A percentile compares a stretch with the other conserved stretches of the same genome.
Evolutionary conservation across 768 basidiomycete genomes (phyloP).

Genomic region (Mycena capillaripes): DNA sequence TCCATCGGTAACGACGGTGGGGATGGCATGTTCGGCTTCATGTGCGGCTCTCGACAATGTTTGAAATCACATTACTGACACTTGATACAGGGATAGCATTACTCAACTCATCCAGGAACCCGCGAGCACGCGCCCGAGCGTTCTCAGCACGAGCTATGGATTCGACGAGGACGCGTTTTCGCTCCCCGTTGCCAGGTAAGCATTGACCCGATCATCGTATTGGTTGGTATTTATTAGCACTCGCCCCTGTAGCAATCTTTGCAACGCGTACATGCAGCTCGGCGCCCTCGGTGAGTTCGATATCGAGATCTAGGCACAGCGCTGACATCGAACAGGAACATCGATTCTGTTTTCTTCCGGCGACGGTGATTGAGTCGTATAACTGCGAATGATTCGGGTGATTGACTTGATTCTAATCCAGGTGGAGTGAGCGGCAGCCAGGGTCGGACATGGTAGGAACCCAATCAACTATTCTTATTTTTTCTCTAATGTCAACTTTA

Average conservation of each 20-base stretch:
- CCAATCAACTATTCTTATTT: no score
- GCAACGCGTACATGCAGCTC: conserved; percentile 50
- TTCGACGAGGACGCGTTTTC: conserved; percentile 50
- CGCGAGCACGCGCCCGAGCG: conserved; percentile 34
- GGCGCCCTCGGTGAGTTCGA: conserved; percentile 51
- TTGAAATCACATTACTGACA: no score
- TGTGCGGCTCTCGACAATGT: no score
- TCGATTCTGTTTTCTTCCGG: conserved; percentile 65
- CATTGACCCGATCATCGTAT: no score
- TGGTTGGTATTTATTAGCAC: no score
- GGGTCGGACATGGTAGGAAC: conserved; percentile 9
- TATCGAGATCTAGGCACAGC: not conserved
- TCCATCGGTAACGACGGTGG: conserved; percentile 45
- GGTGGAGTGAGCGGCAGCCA: conserved; percentile 38
- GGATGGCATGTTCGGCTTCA: conserved; percentile 43
- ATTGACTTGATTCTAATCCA: no score
- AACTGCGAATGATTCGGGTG: no score
- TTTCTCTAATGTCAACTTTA: not conserved
- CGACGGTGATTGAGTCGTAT: no score
- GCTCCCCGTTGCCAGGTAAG: conserved; percentile 15
- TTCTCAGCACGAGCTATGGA: conserved; percentile 40
- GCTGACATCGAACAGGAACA: conserved; percentile 30
- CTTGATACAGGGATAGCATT: conserved; percentile 44
- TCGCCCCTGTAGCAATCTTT: conserved; percentile 35
- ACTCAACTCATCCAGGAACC: conserved; percentile 34